phyloP scores from a whole-genome alignment of 441 rosid species.

The Brassica balearica region DNA sequence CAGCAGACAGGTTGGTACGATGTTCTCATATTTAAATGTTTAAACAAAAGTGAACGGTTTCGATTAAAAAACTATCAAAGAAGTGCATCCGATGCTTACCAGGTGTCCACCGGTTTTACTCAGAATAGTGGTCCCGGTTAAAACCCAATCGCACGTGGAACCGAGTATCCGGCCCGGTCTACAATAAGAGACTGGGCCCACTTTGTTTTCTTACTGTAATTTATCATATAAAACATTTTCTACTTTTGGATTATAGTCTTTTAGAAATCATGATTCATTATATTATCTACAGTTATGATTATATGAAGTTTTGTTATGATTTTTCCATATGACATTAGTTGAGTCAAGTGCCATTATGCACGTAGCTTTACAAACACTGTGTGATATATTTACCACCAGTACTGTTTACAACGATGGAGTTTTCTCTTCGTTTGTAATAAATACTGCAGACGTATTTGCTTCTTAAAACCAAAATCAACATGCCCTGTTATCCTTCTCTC shows the following conservation, averaged over 20 bases:
- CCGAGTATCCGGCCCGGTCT: constrained; percentile 34
- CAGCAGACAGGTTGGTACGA: constrained; percentile 9
- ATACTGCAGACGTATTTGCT: neutral
- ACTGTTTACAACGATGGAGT: neutral
- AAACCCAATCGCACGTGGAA: constrained; percentile 34
- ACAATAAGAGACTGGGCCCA: constrained; percentile 30
- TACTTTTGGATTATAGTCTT: constrained; percentile 18
- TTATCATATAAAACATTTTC: neutral
- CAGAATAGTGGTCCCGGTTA: constrained; percentile 32
- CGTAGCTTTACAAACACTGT: neutral
- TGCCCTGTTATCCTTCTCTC: neutral
- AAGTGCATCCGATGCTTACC: constrained; percentile 25
- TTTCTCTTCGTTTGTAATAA: neutral
- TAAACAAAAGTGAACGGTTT: constrained; percentile 3
- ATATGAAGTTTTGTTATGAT: constrained; percentile 1
- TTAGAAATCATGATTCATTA: no score
- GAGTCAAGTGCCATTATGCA: neutral
- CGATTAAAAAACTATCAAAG: neutral
- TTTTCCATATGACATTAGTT: constrained; percentile 2
- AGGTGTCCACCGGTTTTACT: constrained; percentile 2
- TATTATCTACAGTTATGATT: neutral
- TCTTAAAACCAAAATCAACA: neutral
- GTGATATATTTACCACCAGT: neutral
- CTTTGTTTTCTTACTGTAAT: neutral
- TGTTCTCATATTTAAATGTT: neutral